Evolutionary conservation across 345 rosid species (phyloP).

Genomic region (Adansonia digitata): DNA sequence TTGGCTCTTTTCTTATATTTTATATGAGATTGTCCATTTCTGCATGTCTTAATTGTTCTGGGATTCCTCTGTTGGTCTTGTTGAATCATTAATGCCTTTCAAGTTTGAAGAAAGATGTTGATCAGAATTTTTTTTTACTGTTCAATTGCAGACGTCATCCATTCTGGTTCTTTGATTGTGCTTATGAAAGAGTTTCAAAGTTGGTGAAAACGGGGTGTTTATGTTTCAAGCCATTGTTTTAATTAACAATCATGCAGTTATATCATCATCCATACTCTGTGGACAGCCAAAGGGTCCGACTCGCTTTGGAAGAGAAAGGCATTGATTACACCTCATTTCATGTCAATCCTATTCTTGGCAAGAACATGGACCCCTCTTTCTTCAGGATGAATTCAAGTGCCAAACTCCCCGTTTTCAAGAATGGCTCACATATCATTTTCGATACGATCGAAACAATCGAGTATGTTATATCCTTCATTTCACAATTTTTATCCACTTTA

Average conservation of each 20-base stretch:
- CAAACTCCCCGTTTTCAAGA: conserved; percentile 77
- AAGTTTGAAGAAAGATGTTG: neutral
- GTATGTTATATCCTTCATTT: conserved; percentile 40
- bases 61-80: neutral
- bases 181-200: neutral
- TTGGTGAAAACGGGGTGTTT: neutral
- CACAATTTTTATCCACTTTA: neutral
- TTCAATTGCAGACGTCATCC: neutral
- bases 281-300: conserved; percentile 84
- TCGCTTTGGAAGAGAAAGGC: conserved; percentile 87
- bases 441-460: conserved; percentile 72
- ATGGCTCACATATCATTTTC: conserved; percentile 65
- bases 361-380: conserved; percentile 79
- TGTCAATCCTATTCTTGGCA: conserved; percentile 74
- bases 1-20: neutral
- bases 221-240: neutral
- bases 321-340: conserved; percentile 88
- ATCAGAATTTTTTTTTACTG: neutral
- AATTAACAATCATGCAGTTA: conserved; percentile 67
- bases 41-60: neutral
- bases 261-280: conserved; percentile 87
- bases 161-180: neutral
- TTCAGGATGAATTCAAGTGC: conserved; percentile 68
- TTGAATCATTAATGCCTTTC: neutral
- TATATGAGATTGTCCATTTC: neutral